A percentile compares a stretch with the other conserved stretches of the same genome.
These are phyloP conservation scores for Paraconiothyrium brasiliense DNA, from an alignment of 2,329 filamentous ascomycete genomes.

Conservation along the genomic window DNA sequence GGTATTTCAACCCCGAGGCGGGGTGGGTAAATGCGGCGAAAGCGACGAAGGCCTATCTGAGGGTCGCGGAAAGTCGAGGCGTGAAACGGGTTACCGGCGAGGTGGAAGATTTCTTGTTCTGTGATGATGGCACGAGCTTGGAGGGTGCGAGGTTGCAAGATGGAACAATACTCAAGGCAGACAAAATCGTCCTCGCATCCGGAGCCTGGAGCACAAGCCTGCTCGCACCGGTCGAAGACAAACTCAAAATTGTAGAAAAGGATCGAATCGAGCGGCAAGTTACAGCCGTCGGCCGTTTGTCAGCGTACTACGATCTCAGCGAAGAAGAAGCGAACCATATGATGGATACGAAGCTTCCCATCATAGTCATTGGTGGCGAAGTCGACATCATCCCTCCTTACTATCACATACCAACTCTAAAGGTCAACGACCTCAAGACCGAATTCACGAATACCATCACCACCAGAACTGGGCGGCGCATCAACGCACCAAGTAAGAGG, in stretches of 20 bases:
- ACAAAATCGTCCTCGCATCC: background rate
- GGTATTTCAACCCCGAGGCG: background rate
- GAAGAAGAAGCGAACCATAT: background rate
- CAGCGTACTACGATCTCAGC: background rate
- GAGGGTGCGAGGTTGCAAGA: background rate
- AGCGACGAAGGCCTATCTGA: background rate
- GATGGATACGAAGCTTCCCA: background rate
- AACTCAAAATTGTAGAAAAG: background rate
- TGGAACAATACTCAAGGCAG: background rate
- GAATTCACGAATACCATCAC: background rate
- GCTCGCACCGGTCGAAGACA: background rate
- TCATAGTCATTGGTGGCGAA: background rate
- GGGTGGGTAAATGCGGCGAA: background rate
- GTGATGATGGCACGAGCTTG: background rate
- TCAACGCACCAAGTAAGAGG: background rate
- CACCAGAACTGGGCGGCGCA: background rate
- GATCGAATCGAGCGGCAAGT: background rate
- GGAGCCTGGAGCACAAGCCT: background rate
- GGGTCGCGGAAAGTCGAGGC: background rate
- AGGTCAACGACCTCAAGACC: constrained; percentile 5
- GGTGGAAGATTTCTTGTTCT: background rate
- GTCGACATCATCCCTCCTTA: background rate
- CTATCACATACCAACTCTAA: background rate
- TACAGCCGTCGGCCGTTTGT: background rate
- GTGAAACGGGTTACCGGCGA: background rate